Percentiles rank a stretch among this genome's conserved stretches.
These are phyloP conservation scores for Chloropicon primus DNA, from an alignment of 139 green algal genomes.

Conservation along the genomic window DNA sequence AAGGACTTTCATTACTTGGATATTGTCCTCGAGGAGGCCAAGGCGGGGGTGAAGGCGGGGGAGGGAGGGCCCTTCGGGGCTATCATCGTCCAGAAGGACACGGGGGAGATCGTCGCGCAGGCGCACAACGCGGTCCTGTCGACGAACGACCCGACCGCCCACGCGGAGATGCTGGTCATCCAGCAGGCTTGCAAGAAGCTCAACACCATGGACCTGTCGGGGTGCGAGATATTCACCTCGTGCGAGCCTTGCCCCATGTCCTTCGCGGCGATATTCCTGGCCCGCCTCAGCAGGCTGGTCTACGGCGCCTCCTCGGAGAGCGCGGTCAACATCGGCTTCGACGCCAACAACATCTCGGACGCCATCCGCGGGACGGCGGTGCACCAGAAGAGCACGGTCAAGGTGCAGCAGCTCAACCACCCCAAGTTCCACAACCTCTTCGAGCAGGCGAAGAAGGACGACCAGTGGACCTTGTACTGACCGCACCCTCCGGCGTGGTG, in stretches of 20 bases:
- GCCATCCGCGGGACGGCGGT: not conserved
- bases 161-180: conserved; percentile 60
- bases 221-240: conserved; percentile 8
- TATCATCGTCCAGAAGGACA: not conserved
- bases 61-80: not conserved
- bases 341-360: not conserved
- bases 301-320: not conserved
- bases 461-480: too few relatives aligned
- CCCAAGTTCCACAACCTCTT: not conserved
- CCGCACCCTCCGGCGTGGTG: too few relatives aligned
- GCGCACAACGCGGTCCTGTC: conserved; percentile 44
- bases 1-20: not conserved
- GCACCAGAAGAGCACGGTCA: not conserved
- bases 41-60: not conserved
- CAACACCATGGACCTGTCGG: conserved; percentile 1
- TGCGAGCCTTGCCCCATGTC: conserved; percentile 10
- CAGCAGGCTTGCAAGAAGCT: conserved; percentile 3
- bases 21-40: not conserved
- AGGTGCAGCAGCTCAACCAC: not conserved
- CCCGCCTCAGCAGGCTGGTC: not conserved
- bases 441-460: not conserved
- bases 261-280: conserved; percentile 6
- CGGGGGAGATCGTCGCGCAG: conserved; percentile 22
- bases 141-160: conserved; percentile 47
- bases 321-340: not conserved